These are phyloP conservation scores for Cladosporium austrohemisphaericum DNA, from an alignment of 2,329 filamentous ascomycete genomes.

Conservation along the genomic window DNA sequence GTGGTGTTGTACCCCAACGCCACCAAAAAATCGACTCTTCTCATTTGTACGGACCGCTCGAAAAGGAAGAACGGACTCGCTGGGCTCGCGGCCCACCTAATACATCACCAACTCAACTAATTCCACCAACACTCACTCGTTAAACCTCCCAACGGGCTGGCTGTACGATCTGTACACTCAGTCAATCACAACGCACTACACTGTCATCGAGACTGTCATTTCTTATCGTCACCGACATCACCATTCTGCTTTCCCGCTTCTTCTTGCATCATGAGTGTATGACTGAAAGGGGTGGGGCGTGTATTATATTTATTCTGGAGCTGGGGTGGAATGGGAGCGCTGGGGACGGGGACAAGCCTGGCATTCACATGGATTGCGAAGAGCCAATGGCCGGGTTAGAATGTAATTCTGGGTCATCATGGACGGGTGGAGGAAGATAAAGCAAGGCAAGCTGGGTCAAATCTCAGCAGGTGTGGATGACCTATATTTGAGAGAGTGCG, in stretches of 20 bases:
- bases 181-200: neutral
- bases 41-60: constrained; percentile 7
- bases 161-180: neutral
- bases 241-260: neutral
- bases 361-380: neutral
- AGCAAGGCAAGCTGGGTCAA: neutral
- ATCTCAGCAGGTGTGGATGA: too few relatives aligned
- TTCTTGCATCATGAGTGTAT: constrained; percentile 11
- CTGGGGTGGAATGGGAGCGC: neutral
- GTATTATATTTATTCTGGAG: constrained; percentile 4
- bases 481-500: too few relatives aligned
- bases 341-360: neutral
- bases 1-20: neutral
- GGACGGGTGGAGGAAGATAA: neutral
- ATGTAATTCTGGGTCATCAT: constrained; percentile 8
- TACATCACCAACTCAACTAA: constrained; percentile 6
- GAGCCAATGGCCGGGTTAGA: neutral
- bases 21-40: constrained; percentile 5
- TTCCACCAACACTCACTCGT: neutral
- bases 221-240: neutral
- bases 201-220: constrained; percentile 3
- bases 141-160: neutral
- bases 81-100: constrained; percentile 1
- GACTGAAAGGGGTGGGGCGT: constrained; percentile 8
- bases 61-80: neutral